Conservation (phyloP, 2,329 filamentous ascomycete genomes). For the Dactylellina sp. region DNA sequence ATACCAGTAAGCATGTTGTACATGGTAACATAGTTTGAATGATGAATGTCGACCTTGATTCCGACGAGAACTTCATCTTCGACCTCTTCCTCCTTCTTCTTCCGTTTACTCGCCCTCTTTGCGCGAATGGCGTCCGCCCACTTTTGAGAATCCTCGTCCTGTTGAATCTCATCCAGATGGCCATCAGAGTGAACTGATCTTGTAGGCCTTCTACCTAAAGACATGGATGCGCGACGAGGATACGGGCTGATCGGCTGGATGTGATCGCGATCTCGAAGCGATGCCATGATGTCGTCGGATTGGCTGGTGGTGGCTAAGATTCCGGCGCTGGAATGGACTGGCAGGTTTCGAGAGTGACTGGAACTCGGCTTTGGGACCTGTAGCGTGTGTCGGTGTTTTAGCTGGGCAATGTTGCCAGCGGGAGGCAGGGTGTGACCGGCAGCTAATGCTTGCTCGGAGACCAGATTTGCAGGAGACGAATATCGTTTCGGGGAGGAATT, state of each 20-base stretch:
- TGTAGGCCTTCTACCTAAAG: slow-evolving; percentile 81
- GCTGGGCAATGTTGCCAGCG: slow-evolving; percentile 4
- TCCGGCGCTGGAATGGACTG: slow-evolving; percentile 42
- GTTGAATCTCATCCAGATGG: slow-evolving; percentile 82
- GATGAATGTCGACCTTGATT: slow-evolving; percentile 96
- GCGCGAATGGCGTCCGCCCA: slow-evolving; percentile 95
- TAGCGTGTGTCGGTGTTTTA: slow-evolving; percentile 60
- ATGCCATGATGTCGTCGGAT: slow-evolving; percentile 68
- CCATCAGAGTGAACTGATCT: slow-evolving; percentile 86
- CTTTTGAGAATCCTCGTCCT: slow-evolving; percentile 88
- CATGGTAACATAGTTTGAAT: slow-evolving; percentile 96
- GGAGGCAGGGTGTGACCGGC: slow-evolving; percentile 3
- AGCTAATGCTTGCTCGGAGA: slow-evolving; percentile 17
- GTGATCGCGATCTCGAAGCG: slow-evolving; percentile 81
- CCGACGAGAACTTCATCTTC: slow-evolving; percentile 95
- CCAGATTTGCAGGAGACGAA: slow-evolving; percentile 42
- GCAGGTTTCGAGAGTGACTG: slow-evolving; percentile 29
- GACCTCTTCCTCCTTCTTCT: slow-evolving; percentile 84
- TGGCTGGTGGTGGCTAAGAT: slow-evolving; percentile 50
- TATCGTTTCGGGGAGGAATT: slow-evolving; percentile 48
- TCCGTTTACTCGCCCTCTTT: slow-evolving; percentile 87
- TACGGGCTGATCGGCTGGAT: slow-evolving; percentile 71
- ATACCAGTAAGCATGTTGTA: slow-evolving; percentile 99
- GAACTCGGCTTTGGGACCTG: slow-evolving; percentile 59
- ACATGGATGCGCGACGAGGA: slow-evolving; percentile 81